Base-by-base conservation (phyloP, 768 basidiomycete species). In the Leucogyrophana mollusca region DNA sequence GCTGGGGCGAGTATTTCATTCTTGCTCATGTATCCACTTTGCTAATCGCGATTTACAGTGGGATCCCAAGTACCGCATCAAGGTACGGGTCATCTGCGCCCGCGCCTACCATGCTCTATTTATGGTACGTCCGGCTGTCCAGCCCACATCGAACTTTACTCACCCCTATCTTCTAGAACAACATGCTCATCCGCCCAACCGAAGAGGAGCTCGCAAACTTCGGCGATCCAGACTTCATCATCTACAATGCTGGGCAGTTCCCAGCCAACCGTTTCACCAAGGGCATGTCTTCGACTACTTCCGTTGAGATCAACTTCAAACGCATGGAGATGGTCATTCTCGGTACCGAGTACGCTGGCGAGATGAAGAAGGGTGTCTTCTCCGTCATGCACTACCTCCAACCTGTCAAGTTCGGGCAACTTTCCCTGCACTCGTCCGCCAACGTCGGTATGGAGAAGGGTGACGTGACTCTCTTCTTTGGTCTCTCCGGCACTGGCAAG, bases 291-390 rank as follows among this genome's bases (percentile, higher is more conserved):
- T 96, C 94, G 9, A 91, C 94, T 23, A 98, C 96, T 5, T 96
- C 94, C 3, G 95, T 99, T 40, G 95, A 97, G 73, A 92, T 99
- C 77, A 99, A 99, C 82, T 98, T 99, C 73, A 96, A 96, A 78
- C 90, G 96, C 33, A 96, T 94, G 93, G 96, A 99, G 71, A 99
- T 99, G 96, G 95, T 99, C 60, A 98, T 99, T 62, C 90, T 99
- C 57, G 95, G 90, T 45, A 95, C 93, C 21, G 94, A 97, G 65
- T 97, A 97, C 62, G 94, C 94, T 23, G 94, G 94, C 40, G 94
- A 99, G 76, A 99, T 99, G 96, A 99, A 99, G 77, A 99, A 99
- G 83, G 96, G 96, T 62, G 91, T 99, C 66, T 99, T 99, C 77
- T 92, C 89, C 35, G 94, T 99, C 57, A 99, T 99, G 95, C 95